Evolutionary conservation across 441 rosid genomes (phyloP).

Genomic region (Rhodomyrtus psidioides): DNA sequence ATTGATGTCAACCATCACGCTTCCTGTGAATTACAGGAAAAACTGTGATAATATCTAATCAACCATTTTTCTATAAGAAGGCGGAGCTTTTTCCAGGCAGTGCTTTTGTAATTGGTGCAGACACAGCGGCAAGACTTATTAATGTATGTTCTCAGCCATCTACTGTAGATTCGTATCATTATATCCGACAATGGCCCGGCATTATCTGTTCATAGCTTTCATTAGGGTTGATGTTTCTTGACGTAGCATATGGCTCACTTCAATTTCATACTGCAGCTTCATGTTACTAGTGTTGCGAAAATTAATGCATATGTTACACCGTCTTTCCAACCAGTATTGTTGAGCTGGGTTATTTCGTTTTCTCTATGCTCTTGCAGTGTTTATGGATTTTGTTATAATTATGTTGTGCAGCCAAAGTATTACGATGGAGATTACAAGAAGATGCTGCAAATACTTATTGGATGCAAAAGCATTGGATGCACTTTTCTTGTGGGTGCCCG

Average conservation of each 20-base stretch:
- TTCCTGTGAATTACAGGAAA: constrained; percentile 27
- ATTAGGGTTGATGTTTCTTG: not conserved
- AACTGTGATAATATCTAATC: constrained; percentile 76
- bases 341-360: not conserved
- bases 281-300: not conserved
- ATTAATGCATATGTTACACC: not conserved
- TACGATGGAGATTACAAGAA: constrained; percentile 45
- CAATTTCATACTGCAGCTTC: not conserved
- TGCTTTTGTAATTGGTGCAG: constrained; percentile 87
- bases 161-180: not conserved
- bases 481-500: constrained; percentile 84
- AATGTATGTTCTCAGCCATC: constrained; percentile 36
- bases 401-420: constrained; percentile 60
- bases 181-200: not conserved
- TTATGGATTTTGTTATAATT: not conserved
- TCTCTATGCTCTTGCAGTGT: not conserved
- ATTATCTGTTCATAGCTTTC: not conserved
- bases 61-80: constrained; percentile 92
- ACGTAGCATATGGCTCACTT: not conserved
- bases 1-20: not conserved
- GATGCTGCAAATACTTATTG: constrained; percentile 60
- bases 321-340: not conserved
- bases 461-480: constrained; percentile 74
- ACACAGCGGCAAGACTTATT: constrained; percentile 80
- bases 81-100: constrained; percentile 94